These are phyloP conservation scores for Melastoma malabathricum DNA, from an alignment of 345 rosid species.

Conservation along the genomic window DNA sequence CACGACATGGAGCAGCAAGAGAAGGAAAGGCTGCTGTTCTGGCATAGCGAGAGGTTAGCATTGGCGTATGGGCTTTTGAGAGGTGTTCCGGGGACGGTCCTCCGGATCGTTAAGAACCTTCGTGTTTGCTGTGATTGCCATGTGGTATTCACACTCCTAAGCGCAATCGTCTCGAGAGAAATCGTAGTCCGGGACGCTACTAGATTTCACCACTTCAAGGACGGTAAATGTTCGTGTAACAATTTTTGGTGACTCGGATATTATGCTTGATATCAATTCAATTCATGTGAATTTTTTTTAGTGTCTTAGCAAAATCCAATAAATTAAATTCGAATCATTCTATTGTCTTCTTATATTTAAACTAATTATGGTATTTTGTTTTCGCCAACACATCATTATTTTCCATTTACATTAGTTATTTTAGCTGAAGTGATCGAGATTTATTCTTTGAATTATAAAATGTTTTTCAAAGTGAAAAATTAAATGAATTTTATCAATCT, in stretches of 20 bases:
- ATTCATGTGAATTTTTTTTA: no score
- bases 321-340: no score
- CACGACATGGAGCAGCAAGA: slow-evolving; percentile 6
- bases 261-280: no score
- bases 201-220: slow-evolving; percentile 4
- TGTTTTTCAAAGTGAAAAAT: no score
- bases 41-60: slow-evolving; percentile 7
- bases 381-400: no score
- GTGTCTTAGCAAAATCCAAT: no score
- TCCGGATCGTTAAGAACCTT: slow-evolving; percentile 1
- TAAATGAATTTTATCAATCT: no score
- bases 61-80: slow-evolving; percentile 3
- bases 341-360: no score
- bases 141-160: not conserved
- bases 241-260: slow-evolving; percentile 1
- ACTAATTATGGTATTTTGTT: no score
- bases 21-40: slow-evolving; percentile 4
- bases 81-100: not conserved
- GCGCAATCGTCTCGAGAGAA: not conserved
- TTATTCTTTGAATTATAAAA: no score
- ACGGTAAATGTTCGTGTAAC: slow-evolving; percentile 4
- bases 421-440: no score
- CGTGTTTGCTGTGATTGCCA: slow-evolving; percentile 4
- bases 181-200: slow-evolving; percentile 1
- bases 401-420: no score